phyloP scores from a whole-genome alignment of 23 red algal genomes.

The Gracilaria vermiculophylla region DNA sequence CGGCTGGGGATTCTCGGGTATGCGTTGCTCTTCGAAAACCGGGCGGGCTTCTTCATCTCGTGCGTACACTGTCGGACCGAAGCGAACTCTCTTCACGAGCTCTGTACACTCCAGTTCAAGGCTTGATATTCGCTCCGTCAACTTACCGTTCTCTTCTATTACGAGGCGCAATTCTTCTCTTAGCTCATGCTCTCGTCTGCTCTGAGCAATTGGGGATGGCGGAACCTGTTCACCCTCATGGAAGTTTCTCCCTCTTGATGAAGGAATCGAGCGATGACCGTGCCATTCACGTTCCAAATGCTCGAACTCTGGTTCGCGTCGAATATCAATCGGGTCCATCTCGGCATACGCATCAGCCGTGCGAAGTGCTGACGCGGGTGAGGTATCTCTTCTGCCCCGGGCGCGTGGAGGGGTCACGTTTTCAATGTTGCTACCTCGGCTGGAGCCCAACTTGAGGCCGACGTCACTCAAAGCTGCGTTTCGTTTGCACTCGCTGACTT shows the following conservation, averaged over 20 bases:
- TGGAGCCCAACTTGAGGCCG: not conserved
- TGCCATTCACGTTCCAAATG: conserved; percentile 22
- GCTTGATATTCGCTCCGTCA: conserved; percentile 35
- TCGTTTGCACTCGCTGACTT: conserved; percentile 35
- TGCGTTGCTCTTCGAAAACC: not conserved
- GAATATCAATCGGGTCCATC: not conserved
- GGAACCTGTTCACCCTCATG: conserved; percentile 22
- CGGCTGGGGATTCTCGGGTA: not conserved
- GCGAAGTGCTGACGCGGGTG: conserved; percentile 3
- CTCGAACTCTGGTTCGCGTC: conserved; percentile 11
- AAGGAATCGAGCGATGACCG: not conserved
- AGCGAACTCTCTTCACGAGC: conserved; percentile 32
- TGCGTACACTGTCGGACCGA: not conserved
- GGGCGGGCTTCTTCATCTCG: not conserved
- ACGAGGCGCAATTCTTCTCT: conserved; percentile 37
- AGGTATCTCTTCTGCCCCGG: not conserved
- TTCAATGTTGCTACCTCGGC: conserved; percentile 10
- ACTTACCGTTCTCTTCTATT: conserved; percentile 27
- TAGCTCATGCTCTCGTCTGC: conserved; percentile 21
- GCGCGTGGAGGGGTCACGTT: conserved; percentile 10
- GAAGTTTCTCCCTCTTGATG: conserved; percentile 6
- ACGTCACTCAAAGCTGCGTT: not conserved
- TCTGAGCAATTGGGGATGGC: not conserved
- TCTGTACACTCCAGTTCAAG: conserved; percentile 35
- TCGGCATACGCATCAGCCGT: not conserved